These are phyloP conservation scores for Amphirosellinia nigrospora DNA, from an alignment of 495 filamentous ascomycete genomes.

Conservation along the genomic window DNA sequence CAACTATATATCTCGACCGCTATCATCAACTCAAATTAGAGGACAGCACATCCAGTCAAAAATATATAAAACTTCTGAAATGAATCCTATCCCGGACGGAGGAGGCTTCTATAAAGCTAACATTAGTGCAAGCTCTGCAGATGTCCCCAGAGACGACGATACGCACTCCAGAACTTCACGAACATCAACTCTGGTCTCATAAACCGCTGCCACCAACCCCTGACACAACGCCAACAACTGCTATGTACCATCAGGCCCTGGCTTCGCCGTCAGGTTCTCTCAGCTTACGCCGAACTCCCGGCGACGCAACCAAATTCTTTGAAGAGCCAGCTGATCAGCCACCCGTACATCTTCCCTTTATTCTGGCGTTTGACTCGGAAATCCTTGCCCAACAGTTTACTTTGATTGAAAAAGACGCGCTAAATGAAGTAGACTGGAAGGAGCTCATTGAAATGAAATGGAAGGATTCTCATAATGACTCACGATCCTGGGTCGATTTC, in stretches of 20 bases:
- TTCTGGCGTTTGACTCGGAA: conserved; percentile 89
- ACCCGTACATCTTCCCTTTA: conserved; percentile 81
- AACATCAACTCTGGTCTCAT: conserved; percentile 50
- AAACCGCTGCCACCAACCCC: conserved; percentile 60
- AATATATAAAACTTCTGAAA: background rate
- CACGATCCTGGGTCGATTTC: conserved; percentile 90
- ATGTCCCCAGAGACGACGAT: conserved; percentile 47
- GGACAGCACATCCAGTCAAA: conserved; percentile 15
- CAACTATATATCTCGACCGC: conserved; percentile 43
- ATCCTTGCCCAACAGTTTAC: conserved; percentile 93
- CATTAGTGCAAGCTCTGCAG: conserved; percentile 65
- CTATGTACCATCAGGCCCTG: conserved; percentile 35
- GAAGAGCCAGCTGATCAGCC: conserved; percentile 38
- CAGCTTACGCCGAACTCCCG: conserved; percentile 43
- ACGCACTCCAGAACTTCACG: conserved; percentile 43
- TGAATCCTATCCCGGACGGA: conserved; percentile 17
- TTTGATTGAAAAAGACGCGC: conserved; percentile 91
- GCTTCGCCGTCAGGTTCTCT: conserved; percentile 45
- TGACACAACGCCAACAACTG: conserved; percentile 55
- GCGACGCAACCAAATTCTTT: conserved; percentile 44
- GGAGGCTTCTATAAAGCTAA: conserved; percentile 72
- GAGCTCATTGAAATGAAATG: conserved; percentile 95
- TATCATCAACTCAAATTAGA: conserved; percentile 34
- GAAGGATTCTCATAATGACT: conserved; percentile 71
- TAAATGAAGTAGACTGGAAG: conserved; percentile 97